These are phyloP conservation scores for Colletotrichum scovillei DNA, from an alignment of 2,329 filamentous ascomycete genomes.

Conservation along the genomic window DNA sequence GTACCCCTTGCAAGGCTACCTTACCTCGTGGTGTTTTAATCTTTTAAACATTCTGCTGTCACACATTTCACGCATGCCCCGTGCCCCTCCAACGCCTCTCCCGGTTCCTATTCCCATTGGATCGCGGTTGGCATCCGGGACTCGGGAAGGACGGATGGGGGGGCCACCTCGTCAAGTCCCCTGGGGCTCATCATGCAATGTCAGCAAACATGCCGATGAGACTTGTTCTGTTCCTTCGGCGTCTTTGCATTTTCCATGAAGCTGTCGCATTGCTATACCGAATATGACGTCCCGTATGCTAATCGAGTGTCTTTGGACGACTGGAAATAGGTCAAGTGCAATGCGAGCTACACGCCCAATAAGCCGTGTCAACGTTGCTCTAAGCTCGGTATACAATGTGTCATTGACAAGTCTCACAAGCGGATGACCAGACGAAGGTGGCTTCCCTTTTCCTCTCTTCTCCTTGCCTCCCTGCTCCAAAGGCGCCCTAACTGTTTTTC, in stretches of 20 bases:
- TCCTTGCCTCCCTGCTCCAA: background rate
- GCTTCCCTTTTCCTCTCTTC: background rate
- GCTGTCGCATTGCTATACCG: background rate
- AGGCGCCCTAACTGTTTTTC: background rate
- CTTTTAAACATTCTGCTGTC: background rate
- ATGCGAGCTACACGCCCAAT: constrained; percentile 50
- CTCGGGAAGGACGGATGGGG: background rate
- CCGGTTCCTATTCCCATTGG: constrained; percentile 26
- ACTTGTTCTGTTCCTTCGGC: background rate
- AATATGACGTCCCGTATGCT: background rate
- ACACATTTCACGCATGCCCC: background rate
- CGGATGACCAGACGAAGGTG: constrained; percentile 58
- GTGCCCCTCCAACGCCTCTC: background rate
- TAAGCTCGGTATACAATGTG: constrained; percentile 55
- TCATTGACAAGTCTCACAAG: constrained; percentile 60
- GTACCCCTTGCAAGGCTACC: background rate
- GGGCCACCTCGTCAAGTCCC: constrained; percentile 1
- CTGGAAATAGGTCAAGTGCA: constrained; percentile 56
- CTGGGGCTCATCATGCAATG: background rate
- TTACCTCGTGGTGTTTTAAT: background rate
- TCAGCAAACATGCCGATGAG: background rate
- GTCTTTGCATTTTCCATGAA: background rate
- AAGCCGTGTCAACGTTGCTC: constrained; percentile 58
- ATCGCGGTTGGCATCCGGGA: background rate
- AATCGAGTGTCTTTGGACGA: constrained; percentile 2